Percentiles rank a stretch among this genome's conserved stretches.
Conservation (phyloP, 2,329 filamentous ascomycete species). For the Biscogniauxia mediterranea region DNA sequence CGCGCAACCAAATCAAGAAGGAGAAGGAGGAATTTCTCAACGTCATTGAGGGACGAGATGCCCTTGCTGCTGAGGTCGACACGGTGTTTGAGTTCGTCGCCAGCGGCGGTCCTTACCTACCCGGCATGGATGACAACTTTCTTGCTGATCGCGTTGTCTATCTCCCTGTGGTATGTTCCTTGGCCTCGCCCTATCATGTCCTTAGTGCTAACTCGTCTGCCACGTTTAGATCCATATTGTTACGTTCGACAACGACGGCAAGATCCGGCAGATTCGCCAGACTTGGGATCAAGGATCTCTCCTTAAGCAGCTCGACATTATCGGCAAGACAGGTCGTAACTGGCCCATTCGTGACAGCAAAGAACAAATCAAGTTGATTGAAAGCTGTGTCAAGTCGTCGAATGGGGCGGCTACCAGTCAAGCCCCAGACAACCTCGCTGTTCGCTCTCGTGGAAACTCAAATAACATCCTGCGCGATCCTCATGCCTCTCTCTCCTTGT, state of each 20-base stretch:
- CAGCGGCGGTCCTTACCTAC: conserved; percentile 83
- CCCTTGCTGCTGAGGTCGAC: conserved; percentile 75
- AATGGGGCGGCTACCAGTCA: conserved; percentile 36
- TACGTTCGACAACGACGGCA: conserved; percentile 70
- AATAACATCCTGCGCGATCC: conserved; percentile 59
- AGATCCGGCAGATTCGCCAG: conserved; percentile 83
- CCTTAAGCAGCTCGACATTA: conserved; percentile 89
- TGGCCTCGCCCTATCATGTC: not conserved
- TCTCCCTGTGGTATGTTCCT: conserved; percentile 72
- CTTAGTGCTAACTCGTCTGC: conserved; percentile 4
- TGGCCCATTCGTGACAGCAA: conserved; percentile 91
- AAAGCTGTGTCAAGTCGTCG: conserved; percentile 54
- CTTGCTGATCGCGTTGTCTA: conserved; percentile 76
- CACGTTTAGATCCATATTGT: conserved; percentile 76
- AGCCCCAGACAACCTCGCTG: conserved; percentile 37
- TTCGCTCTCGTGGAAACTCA: conserved; percentile 51
- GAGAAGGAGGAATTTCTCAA: conserved; percentile 76
- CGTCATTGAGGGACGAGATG: conserved; percentile 67
- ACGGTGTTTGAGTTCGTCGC: conserved; percentile 78
- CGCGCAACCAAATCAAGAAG: conserved; percentile 75
- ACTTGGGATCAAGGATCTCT: conserved; percentile 95
- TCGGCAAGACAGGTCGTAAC: conserved; percentile 84
- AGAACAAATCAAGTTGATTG: conserved; percentile 79
- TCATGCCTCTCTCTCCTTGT: conserved; percentile 72
- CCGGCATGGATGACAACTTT: conserved; percentile 91